Base-by-base conservation (phyloP, 768 basidiomycete species). In the Xanthoconium stramineum region DNA sequence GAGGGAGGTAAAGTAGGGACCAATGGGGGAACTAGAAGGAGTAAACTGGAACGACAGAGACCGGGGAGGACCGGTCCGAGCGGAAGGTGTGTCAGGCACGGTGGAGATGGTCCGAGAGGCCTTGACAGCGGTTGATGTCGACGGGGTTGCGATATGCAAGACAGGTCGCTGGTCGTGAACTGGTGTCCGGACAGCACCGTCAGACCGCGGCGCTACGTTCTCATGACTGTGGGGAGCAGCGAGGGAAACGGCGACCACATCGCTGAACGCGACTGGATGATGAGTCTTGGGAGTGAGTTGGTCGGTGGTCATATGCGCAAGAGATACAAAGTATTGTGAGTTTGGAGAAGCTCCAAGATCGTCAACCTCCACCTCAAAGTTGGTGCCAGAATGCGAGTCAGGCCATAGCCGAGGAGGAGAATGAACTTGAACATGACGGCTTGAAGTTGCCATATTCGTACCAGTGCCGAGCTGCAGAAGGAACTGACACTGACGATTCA, bases 1-100 rank as follows among this genome's bases (percentile, higher is more conserved):
- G 29, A 65, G 56, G 11, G 63, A 65, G 3, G 71, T 46, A 58
- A 43, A 63, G 54, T 42, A 65, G 65, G 29, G 77, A 72, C 58
- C 50, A 12, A 61, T 38, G 9, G 71, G 69, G 1, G 83, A 79
- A 19, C 67, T 71, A 2, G 83, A 75, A 33, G 79, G 71, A 9
- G 83, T 78, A 62, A 85, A 85, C 30, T 80, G 79, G 65, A 82
- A 86, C 3, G 86, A 87, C 29, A 89, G 74, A 0, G 88, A 87
- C 39, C 88, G 79, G 5, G 88, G 89, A 33, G 88, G 86, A 13
- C 88, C 89, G 5, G 88, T 89, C 50, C 88, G 77, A 47, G 75
- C 74, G 7, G 86, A 81, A 28, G 89, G 88, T 0, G 85, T 84
- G 47, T 69, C 60, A 35, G 60, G 69, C 2, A 61, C 44, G 20